Evolutionary conservation across 2,329 filamentous ascomycete genomes (phyloP), one percentile per base, ranked within the genome.

Genomic region (Neonectria magnoliae): DNA sequence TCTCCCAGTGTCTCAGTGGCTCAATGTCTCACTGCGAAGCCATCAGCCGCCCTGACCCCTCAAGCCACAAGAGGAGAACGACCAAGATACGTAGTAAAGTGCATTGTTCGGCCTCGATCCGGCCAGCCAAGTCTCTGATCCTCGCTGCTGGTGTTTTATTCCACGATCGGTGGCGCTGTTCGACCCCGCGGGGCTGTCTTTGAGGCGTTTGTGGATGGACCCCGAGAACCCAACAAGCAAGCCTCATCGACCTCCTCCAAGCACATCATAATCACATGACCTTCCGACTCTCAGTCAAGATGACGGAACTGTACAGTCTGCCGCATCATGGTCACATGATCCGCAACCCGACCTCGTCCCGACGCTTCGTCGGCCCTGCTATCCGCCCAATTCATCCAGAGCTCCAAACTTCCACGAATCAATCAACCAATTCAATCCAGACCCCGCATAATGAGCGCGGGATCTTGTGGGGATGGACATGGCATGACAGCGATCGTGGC

Each of bases 361-460:
- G 42, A 58, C 62, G 57, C 47, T 31, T 48, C 53, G 44, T 58
- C 62, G 62, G 62, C 47, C 62, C 62, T 61, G 31, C 16, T 20
- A 44, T 42, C 62, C 62, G 62, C n/a, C 18, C 4, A 47, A 18
- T 33, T 33, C 41, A 14, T 52, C 20, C 58, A 42, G 33, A 41
- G 42, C 54, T 52, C 57, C 58, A 42, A 42, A 42, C 38, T 42
- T 18, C 38, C 38, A 57, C 62, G 57, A 62, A 62, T 65, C 58
- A 65, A 48, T 41, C 51, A n/a, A 3, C 38, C 25, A 31, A 50
- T 14, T n/a, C 25, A 20, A 38, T 53, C 22, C 8, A 57, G 25
- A 42, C 57, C 62, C 57, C 62, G 62, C 57, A 57, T 57, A 48
- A 27, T 38, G 57, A 57, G 25, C 60, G 55, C 55, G 60, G 60